Percentiles rank a stretch among this genome's conserved stretches.
Conservation (phyloP, 2,329 filamentous ascomycete species). For the Ceratocystis ficicola region DNA sequence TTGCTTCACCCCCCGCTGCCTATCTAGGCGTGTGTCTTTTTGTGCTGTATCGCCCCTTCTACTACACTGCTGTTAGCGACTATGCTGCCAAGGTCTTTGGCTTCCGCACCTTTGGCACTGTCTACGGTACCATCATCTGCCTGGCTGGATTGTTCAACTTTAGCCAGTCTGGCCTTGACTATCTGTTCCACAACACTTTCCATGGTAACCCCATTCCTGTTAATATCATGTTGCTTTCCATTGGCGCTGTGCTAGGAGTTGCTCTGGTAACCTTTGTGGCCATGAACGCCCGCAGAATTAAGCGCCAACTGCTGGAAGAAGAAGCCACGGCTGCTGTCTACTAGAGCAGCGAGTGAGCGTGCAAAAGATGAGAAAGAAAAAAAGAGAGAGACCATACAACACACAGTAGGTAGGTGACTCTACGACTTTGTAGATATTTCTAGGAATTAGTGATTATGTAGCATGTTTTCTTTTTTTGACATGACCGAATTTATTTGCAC, state of each 20-base stretch:
- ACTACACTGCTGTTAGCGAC: slow-evolving; percentile 83
- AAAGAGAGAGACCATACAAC: not conserved
- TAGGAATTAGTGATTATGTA: slow-evolving; percentile 2
- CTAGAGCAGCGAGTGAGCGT: slow-evolving; percentile 1
- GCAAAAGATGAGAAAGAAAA: not conserved
- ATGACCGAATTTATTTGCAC: not conserved
- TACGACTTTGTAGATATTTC: not conserved
- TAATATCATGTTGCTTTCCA: slow-evolving; percentile 53
- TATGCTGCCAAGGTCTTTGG: slow-evolving; percentile 87
- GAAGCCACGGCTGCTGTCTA: slow-evolving; percentile 22
- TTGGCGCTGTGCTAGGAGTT: slow-evolving; percentile 52
- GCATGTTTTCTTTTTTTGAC: not conserved
- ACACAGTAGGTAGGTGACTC: not conserved
- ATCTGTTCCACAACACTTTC: slow-evolving; percentile 62
- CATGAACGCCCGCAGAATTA: slow-evolving; percentile 31
- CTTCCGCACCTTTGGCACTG: slow-evolving; percentile 80
- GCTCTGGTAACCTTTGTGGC: slow-evolving; percentile 55
- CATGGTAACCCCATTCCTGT: slow-evolving; percentile 62
- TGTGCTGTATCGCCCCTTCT: slow-evolving; percentile 74
- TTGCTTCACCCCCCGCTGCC: slow-evolving; percentile 56
- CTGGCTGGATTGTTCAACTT: slow-evolving; percentile 76
- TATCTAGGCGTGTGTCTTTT: slow-evolving; percentile 70
- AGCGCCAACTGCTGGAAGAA: slow-evolving; percentile 26
- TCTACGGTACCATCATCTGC: slow-evolving; percentile 87
- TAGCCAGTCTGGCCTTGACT: slow-evolving; percentile 66